A percentile compares a stretch with the other conserved stretches of the same genome.
phyloP scores from a whole-genome alignment of 177 flowering plant species.

The Vitis hybrid region DNA sequence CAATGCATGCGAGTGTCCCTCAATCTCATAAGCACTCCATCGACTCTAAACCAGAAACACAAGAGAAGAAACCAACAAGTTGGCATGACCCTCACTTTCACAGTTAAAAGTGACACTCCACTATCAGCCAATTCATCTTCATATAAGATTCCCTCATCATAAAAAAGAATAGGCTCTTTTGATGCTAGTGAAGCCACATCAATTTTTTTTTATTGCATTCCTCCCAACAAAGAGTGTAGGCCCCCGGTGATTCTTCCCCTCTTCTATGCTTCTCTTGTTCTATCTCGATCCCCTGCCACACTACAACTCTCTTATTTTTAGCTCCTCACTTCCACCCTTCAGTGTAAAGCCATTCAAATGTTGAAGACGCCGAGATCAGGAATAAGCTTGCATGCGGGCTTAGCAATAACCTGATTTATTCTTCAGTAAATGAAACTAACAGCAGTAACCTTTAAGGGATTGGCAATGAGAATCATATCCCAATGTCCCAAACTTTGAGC shows the following conservation, averaged over 20 bases:
- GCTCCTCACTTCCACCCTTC: no score
- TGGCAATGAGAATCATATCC: no score
- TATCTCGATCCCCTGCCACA: no score
- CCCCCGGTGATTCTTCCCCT: constrained; percentile 22
- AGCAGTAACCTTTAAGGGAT: no score
- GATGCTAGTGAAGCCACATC: constrained; percentile 71
- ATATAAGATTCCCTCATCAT: constrained; percentile 90
- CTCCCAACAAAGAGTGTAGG: constrained; percentile 60
- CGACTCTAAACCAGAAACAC: constrained; percentile 73
- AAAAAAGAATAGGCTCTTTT: constrained; percentile 95
- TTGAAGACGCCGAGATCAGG: no score
- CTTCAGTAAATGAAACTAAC: no score
- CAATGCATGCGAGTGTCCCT: constrained; percentile 93
- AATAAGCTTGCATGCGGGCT: no score
- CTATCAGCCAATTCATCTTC: constrained; percentile 88
- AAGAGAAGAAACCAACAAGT: constrained; percentile 84
- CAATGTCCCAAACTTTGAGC: no score
- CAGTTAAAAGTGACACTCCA: constrained; percentile 83
- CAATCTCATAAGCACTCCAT: constrained; percentile 92
- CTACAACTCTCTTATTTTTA: no score
- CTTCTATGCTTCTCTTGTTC: constrained; percentile 20
- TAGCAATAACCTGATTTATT: no score
- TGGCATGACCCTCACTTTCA: constrained; percentile 99
- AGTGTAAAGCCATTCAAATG: no score
- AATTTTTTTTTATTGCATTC: constrained; percentile 69